These are phyloP conservation scores for Agroathelia rolfsii DNA, from an alignment of 1,284 basidiomycete species.

Conservation along the genomic window DNA sequence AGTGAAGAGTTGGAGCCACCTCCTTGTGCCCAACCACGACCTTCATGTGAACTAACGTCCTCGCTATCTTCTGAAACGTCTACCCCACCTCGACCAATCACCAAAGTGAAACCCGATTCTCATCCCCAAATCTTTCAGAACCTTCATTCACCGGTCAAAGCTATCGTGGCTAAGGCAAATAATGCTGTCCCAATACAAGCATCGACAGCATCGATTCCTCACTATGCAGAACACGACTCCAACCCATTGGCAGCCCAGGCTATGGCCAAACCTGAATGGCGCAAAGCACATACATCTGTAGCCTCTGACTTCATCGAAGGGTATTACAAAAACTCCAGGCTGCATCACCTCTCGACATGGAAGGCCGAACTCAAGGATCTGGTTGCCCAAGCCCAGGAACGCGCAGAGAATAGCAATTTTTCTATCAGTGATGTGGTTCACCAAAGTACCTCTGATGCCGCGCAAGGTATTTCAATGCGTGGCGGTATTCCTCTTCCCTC, in stretches of 20 bases:
- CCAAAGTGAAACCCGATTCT: slow-evolving; percentile 7
- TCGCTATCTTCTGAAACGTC: background rate
- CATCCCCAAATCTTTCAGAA: slow-evolving; percentile 24
- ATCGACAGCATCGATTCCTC: too few relatives aligned
- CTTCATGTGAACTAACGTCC: slow-evolving; percentile 1
- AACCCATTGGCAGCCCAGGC: slow-evolving; percentile 67
- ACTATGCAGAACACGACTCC: slow-evolving; percentile 54
- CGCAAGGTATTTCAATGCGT: too few relatives aligned
- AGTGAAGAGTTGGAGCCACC: slow-evolving; percentile 1
- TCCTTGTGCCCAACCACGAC: background rate
- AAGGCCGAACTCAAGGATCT: slow-evolving; percentile 83
- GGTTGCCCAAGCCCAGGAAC: slow-evolving; percentile 70
- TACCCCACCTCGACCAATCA: slow-evolving; percentile 1
- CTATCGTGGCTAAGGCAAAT: too few relatives aligned
- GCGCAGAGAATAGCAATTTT: slow-evolving; percentile 40
- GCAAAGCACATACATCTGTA: slow-evolving; percentile 77
- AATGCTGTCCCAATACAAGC: too few relatives aligned
- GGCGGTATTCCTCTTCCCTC: too few relatives aligned
- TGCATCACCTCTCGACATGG: slow-evolving; percentile 90
- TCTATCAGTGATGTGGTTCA: too few relatives aligned
- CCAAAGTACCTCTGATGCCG: too few relatives aligned
- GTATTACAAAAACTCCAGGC: slow-evolving; percentile 85
- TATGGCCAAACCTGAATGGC: slow-evolving; percentile 79
- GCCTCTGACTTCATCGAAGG: slow-evolving; percentile 81
- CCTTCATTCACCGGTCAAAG: slow-evolving; percentile 30